These are phyloP conservation scores for Polytolypa hystricis DNA, from an alignment of 2,329 filamentous ascomycete species.

Conservation along the genomic window DNA sequence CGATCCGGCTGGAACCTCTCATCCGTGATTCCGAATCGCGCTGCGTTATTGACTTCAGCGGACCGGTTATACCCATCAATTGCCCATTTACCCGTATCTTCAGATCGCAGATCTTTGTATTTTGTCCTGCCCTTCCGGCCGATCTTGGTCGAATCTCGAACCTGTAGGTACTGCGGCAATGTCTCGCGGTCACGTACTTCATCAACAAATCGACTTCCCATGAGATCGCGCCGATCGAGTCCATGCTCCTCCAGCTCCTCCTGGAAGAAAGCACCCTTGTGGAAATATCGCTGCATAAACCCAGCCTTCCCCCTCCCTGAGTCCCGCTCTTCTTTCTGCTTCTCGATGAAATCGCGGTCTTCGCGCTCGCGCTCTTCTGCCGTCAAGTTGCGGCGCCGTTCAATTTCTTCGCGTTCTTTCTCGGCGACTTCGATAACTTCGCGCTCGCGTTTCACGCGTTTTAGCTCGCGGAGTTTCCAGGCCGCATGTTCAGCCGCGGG, in stretches of 20 bases:
- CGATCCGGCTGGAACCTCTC: slow-evolving; percentile 38
- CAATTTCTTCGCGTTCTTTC: slow-evolving; percentile 76
- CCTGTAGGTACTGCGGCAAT: slow-evolving; percentile 82
- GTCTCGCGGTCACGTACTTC: slow-evolving; percentile 72
- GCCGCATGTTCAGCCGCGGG: slow-evolving; percentile 80
- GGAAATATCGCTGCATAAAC: slow-evolving; percentile 93
- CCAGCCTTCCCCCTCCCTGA: slow-evolving; percentile 67
- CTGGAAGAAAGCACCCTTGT: slow-evolving; percentile 92
- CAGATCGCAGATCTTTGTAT: slow-evolving; percentile 75
- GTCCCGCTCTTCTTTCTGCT: slow-evolving; percentile 67
- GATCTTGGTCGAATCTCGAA: slow-evolving; percentile 85
- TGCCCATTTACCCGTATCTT: slow-evolving; percentile 85
- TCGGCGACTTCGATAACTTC: slow-evolving; percentile 75
- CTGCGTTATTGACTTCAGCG: slow-evolving; percentile 16
- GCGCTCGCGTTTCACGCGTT: slow-evolving; percentile 76
- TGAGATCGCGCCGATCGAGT: slow-evolving; percentile 69
- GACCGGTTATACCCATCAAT: slow-evolving; percentile 34
- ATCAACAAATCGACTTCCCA: slow-evolving; percentile 72
- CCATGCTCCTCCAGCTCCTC: slow-evolving; percentile 67
- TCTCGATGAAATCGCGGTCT: slow-evolving; percentile 64
- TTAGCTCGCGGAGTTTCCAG: slow-evolving; percentile 87
- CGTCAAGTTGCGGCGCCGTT: slow-evolving; percentile 75
- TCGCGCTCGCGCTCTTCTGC: slow-evolving; percentile 77
- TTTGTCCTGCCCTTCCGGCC: slow-evolving; percentile 85
- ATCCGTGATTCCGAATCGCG: slow-evolving; percentile 31